phyloP scores from a whole-genome alignment of 2,329 filamentous ascomycete species.

The Alternaria sp. region DNA sequence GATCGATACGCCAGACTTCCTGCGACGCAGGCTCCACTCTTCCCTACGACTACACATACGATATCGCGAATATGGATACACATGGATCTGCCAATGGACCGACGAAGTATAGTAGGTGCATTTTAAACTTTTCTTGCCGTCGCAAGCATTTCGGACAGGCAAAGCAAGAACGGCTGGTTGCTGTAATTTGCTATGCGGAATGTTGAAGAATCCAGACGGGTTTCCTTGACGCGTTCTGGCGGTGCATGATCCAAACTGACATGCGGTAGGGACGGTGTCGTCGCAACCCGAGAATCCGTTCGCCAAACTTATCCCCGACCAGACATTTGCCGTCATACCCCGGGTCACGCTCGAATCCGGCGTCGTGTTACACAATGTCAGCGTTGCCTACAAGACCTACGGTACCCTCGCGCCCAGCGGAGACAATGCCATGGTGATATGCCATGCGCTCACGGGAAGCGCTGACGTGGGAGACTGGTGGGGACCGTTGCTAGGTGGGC shows the following conservation, averaged over 20 bases:
- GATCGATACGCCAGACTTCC: conserved; percentile 16
- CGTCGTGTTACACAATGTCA: conserved; percentile 77
- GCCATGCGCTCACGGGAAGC: conserved; percentile 84
- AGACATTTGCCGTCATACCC: conserved; percentile 84
- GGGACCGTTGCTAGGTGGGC: conserved; percentile 80
- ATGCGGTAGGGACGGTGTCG: conserved; percentile 41
- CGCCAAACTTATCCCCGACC: conserved; percentile 82
- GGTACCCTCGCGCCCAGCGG: conserved; percentile 62
- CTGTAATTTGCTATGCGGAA: neutral
- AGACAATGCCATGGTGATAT: conserved; percentile 73
- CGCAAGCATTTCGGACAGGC: conserved; percentile 3
- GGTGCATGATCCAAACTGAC: conserved; percentile 22
- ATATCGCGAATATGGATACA: conserved; percentile 24
- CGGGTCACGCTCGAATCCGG: conserved; percentile 94
- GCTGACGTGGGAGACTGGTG: conserved; percentile 89
- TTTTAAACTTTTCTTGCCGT: neutral
- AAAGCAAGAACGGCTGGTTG: neutral
- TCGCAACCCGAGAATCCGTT: conserved; percentile 92
- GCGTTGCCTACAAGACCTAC: conserved; percentile 69
- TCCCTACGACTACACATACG: conserved; percentile 11
- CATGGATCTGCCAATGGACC: conserved; percentile 28
- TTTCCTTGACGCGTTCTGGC: neutral
- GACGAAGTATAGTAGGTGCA: conserved; percentile 21
- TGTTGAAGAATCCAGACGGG: neutral
- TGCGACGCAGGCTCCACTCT: conserved; percentile 16